Evolutionary conservation across 2,329 filamentous ascomycete species (phyloP).

Genomic region (Fusarium udum): DNA sequence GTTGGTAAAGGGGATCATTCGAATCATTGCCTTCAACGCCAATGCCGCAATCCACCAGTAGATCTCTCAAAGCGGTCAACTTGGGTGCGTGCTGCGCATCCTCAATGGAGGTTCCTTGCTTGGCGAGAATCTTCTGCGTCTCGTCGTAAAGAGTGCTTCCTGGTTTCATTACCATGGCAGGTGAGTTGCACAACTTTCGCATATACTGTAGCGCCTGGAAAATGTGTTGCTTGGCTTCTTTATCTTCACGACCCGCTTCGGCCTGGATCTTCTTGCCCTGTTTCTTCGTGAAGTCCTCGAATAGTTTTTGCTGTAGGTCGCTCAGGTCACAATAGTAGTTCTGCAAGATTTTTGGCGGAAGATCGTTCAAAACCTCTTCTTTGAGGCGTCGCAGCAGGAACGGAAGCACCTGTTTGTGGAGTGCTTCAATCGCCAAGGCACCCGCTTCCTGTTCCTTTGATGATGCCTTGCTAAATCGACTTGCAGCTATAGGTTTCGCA

Average conservation of each 20-base stretch:
- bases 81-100: slow-evolving; percentile 93
- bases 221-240: slow-evolving; percentile 96
- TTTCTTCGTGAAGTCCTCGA: slow-evolving; percentile 95
- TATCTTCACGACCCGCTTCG: slow-evolving; percentile 85
- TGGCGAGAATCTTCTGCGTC: slow-evolving; percentile 81
- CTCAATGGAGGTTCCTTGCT: slow-evolving; percentile 82
- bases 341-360: slow-evolving; percentile 97
- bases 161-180: slow-evolving; percentile 94
- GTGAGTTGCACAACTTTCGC: slow-evolving; percentile 98
- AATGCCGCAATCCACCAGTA: slow-evolving; percentile 98
- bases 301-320: slow-evolving; percentile 92
- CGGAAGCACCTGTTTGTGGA: slow-evolving; percentile 97
- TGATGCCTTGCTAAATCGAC: slow-evolving; percentile 94
- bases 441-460: slow-evolving; percentile 98
- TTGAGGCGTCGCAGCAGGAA: slow-evolving; percentile 96
- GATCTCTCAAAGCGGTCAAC: slow-evolving; percentile 85
- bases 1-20: slow-evolving; percentile 72
- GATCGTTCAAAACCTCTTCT: slow-evolving; percentile 94
- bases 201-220: slow-evolving; percentile 99
- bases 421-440: slow-evolving; percentile 93
- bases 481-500: slow-evolving; percentile 93
- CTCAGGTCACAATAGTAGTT: slow-evolving; percentile 99
- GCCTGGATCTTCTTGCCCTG: slow-evolving; percentile 88
- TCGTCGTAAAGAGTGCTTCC: slow-evolving; percentile 90
- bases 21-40: slow-evolving; percentile 75